Base-by-base conservation (phyloP, 2,329 filamentous ascomycete genomes). In the Scedosporium aurantiacum region DNA sequence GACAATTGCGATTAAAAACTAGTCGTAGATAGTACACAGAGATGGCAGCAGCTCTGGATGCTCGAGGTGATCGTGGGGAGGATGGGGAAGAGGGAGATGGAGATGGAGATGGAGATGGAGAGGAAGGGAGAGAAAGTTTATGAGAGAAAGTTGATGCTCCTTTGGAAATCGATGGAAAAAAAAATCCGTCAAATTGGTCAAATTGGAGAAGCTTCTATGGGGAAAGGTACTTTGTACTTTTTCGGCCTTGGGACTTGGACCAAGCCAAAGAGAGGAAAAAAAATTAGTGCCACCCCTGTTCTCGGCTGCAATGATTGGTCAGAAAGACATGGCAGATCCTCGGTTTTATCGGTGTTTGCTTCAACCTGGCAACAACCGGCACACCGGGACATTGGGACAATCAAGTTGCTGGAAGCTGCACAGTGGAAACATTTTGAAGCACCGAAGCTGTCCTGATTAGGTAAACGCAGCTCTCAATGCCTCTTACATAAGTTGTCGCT, bases 121-220 rank as follows among this genome's bases (percentile, higher is more conserved):
- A 63, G 62, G 63, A 64, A 62, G 55, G 61, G 52, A 55, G 58
- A 63, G 40, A 55, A 60, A 62, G 65, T 57, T 57, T 62, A 62
- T 62, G 61, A 64, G 61, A 64, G 32, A 37, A 37, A 37, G 32
- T 37, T 37, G 32, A 65, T 63, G 62, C 61, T 45, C 59, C 63
- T 66, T 55, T 50, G 61, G 50, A 55, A 43, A 37, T 10, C 21
- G 25, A 41, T 52, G 25, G 57, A 58, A 62, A 60, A 64, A 62
- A 61, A 61, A 61, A n/a, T n/a, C n/a, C n/a, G n/a, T n/a, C 40
- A 27, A 32, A 58, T 52, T 27, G 55, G 37, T 54, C 62, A 64
- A 63, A 59, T 64, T 65, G 64, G 64, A 65, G 64, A 65, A 65
- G 61, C 61, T 65, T 65, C 64, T 50, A 65, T 37, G 60, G 60